Evolutionary conservation across 2,329 filamentous ascomycete genomes (phyloP), one percentile per base, ranked within the genome.

Genomic region (Chrysosporium keratinophilum): DNA sequence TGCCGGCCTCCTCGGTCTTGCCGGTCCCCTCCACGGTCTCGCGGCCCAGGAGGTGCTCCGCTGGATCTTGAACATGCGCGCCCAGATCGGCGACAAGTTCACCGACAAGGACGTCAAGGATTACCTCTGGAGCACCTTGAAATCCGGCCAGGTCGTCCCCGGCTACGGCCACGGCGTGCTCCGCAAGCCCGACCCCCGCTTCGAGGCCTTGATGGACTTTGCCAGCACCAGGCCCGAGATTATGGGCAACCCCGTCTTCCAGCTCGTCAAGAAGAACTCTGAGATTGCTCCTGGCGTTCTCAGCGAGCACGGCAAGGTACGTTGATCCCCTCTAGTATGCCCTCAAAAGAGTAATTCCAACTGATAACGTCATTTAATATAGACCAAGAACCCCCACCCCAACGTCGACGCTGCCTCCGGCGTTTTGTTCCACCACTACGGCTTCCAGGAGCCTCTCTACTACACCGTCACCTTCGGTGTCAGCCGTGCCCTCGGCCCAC

Each of bases 371-470:
- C 31, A 48, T 35, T 3, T n/a, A 11, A 23, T 46, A 17, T 52
- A 78, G 84, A 95, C 89, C 61, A 95, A 95, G 79, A 95, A 95
- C 75, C 89, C 93, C 1, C 95, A 91, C 74, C 93, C 93, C 60
- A 98, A 98, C 69, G 93, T 98, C 58, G 93, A 98, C 72, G 89
- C 86, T 46, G 85, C 82, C 59, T 95, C 89, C 0, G 93, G 93
- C 59, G 90, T 97, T 5, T 79, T 98, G 47, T 97, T 98, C 82
- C 85, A 97, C 73, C 89, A 97, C 76, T 98, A 95, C 69, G 93
- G 91, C 55, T 95, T 98, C 82, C 85, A 87, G 69, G 88, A 97
- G 76, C 95, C 91, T 0, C 78, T 97, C 10, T 98, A 97, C 78
- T 98, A 97, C 76, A 84, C 81, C 14, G 81, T 81, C 9, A 83